A percentile compares a stretch with the other conserved stretches of the same genome.
Evolutionary conservation across 176 grass and related monocot genomes (phyloP).

Genomic region (Echinochloa phyllopogon): DNA sequence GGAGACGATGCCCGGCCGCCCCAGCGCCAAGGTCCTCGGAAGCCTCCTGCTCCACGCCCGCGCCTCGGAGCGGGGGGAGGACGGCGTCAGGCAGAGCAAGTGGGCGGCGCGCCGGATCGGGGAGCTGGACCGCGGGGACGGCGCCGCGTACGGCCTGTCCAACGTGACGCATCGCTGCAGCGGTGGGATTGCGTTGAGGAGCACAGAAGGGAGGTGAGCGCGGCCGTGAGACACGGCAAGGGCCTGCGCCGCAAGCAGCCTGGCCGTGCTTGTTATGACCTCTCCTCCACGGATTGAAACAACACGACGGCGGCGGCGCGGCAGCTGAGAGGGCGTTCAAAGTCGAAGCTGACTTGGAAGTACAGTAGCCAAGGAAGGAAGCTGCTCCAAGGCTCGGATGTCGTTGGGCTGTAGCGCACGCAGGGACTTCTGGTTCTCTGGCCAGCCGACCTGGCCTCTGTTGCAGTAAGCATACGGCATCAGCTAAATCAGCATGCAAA

Average conservation of each 20-base stretch:
- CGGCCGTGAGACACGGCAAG: not conserved
- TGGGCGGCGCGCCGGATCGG: slow-evolving; percentile 41
- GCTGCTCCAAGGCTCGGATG: not conserved
- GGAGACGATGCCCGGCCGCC: slow-evolving; percentile 43
- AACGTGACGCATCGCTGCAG: slow-evolving; percentile 50
- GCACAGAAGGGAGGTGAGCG: slow-evolving; percentile 15
- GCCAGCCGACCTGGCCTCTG: not conserved
- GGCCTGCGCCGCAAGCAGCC: slow-evolving; percentile 9
- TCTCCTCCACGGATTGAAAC: not conserved
- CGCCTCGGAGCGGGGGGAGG: not conserved
- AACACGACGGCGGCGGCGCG: not conserved
- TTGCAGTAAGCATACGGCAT: not conserved
- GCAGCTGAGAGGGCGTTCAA: not conserved
- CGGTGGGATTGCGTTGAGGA: slow-evolving; percentile 46
- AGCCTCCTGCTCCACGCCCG: slow-evolving; percentile 52
- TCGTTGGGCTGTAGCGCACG: too few species aligned
- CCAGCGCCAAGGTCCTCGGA: slow-evolving; percentile 55
- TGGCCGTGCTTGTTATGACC: not conserved
- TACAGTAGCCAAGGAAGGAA: too few species aligned
- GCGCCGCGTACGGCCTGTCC: slow-evolving; percentile 44
- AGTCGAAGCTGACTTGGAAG: not conserved
- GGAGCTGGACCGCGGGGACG: slow-evolving; percentile 45
- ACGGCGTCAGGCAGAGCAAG: slow-evolving; percentile 29
- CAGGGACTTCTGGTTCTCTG: not conserved
- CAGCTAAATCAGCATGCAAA: not conserved